A percentile compares a stretch with the other conserved stretches of the same genome.
Conservation (phyloP, 2,329 filamentous ascomycete genomes). For the Trichophyton simii region DNA sequence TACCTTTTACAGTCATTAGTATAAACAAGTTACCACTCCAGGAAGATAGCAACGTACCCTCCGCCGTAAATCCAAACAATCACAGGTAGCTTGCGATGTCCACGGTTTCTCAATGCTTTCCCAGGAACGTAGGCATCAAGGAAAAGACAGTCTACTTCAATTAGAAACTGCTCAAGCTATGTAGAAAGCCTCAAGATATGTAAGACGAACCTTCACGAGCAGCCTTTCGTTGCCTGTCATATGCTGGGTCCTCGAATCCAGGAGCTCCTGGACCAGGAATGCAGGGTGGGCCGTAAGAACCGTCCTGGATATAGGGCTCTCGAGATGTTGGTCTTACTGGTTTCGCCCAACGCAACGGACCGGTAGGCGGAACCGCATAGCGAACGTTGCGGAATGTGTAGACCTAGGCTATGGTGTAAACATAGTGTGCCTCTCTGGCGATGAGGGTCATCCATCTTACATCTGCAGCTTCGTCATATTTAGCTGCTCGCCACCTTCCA, state of each 20-base stretch:
- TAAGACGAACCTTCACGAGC: background rate
- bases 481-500: constrained; percentile 22
- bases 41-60: background rate
- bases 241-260: background rate
- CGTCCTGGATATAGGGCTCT: constrained; percentile 21
- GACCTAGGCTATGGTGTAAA: constrained; percentile 13
- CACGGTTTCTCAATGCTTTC: constrained; percentile 16
- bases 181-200: background rate
- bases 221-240: background rate
- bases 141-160: constrained; percentile 38
- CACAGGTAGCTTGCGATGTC: background rate
- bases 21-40: background rate
- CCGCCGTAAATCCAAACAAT: constrained; percentile 1
- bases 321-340: constrained; percentile 26
- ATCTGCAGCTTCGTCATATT: constrained; percentile 22
- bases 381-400: constrained; percentile 35
- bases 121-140: constrained; percentile 40
- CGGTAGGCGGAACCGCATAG: constrained; percentile 33
- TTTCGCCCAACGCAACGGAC: constrained; percentile 30
- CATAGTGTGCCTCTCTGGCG: background rate
- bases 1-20: background rate
- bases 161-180: background rate
- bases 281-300: constrained; percentile 23
- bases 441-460: constrained; percentile 10
- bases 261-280: constrained; percentile 22